Evolutionary conservation across 164 flowering plant genomes (phyloP).

Genomic region (Amborella trichopoda): DNA sequence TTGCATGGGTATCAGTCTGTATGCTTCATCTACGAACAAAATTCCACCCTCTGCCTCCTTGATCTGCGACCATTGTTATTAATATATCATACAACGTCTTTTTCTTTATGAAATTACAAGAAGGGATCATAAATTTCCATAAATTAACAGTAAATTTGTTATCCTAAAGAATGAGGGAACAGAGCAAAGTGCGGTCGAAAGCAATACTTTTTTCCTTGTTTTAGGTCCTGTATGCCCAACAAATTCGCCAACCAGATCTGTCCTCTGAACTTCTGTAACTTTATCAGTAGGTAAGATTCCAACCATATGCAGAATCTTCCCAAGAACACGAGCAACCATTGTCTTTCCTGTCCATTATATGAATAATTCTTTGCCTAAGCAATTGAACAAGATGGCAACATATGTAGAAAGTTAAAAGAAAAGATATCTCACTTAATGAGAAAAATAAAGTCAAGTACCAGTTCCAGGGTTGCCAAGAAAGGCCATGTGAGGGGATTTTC

Average conservation of each 20-base stretch:
- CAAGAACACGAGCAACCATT: conserved; percentile 90
- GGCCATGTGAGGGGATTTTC: conserved; percentile 97
- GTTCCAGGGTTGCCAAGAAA: conserved; percentile 99
- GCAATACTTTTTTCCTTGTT: conserved; percentile 90
- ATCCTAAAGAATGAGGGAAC: no score
- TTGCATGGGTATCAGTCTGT: conserved; percentile 87
- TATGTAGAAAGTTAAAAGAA: no score
- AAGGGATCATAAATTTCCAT: no score
- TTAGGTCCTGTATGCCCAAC: conserved; percentile 99
- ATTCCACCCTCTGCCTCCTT: conserved; percentile 98
- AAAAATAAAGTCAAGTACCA: conserved; percentile 30
- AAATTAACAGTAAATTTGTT: no score
- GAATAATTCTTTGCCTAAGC: background rate
- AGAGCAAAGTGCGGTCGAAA: no score
- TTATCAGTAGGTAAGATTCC: conserved; percentile 91
- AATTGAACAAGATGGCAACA: background rate
- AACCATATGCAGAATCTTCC: conserved; percentile 81
- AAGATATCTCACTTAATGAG: no score
- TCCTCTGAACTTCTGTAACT: conserved; percentile 97
- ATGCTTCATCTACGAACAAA: conserved; percentile 97
- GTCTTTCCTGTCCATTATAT: conserved; percentile 60
- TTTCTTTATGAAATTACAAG: no score
- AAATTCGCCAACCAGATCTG: conserved; percentile 97
- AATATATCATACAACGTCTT: no score
- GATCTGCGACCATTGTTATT: conserved; percentile 68